Evolutionary conservation across 2,329 filamentous ascomycete genomes (phyloP).

Genomic region (Golovinomyces cichoracearum): DNA sequence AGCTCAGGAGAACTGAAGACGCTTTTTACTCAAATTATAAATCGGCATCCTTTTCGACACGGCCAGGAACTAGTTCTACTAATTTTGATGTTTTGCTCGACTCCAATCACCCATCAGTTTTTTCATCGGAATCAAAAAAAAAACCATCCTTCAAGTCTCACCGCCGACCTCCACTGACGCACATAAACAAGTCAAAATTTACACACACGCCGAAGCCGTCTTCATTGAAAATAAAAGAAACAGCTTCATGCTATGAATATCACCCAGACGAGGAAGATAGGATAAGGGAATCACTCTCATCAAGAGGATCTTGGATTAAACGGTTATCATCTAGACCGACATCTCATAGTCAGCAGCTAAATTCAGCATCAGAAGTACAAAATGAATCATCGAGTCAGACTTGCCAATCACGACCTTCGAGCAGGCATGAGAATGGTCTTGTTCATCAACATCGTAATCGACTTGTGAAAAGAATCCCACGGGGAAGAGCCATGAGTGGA

Average conservation of each 20-base stretch:
- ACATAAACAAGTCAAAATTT: background rate
- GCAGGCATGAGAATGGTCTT: background rate
- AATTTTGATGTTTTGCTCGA: slow-evolving; percentile 3
- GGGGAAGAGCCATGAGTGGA: slow-evolving; percentile 23
- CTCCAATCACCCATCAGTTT: background rate
- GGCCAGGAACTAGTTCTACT: slow-evolving; percentile 13
- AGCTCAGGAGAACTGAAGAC: slow-evolving; percentile 8
- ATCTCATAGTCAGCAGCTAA: slow-evolving; percentile 26
- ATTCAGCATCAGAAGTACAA: slow-evolving; percentile 14
- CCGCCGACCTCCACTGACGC: slow-evolving; percentile 1
- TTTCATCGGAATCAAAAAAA: slow-evolving; percentile 3
- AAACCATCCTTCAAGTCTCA: slow-evolving; percentile 6
- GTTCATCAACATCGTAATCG: slow-evolving; percentile 36
- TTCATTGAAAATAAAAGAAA: slow-evolving; percentile 7
- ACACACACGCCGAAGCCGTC: slow-evolving; percentile 7
- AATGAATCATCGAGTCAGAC: slow-evolving; percentile 29
- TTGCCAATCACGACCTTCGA: background rate
- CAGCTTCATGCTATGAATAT: background rate
- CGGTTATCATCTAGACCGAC: slow-evolving; percentile 39
- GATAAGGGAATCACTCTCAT: slow-evolving; percentile 29
- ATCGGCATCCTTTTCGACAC: slow-evolving; percentile 8
- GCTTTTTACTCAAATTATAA: slow-evolving; percentile 6
- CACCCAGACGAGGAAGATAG: slow-evolving; percentile 7
- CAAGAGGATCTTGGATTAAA: slow-evolving; percentile 44
- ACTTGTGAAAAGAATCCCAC: slow-evolving; percentile 46